Conservation (phyloP, 2,329 filamentous ascomycete species). For the Microdochium nivale region DNA sequence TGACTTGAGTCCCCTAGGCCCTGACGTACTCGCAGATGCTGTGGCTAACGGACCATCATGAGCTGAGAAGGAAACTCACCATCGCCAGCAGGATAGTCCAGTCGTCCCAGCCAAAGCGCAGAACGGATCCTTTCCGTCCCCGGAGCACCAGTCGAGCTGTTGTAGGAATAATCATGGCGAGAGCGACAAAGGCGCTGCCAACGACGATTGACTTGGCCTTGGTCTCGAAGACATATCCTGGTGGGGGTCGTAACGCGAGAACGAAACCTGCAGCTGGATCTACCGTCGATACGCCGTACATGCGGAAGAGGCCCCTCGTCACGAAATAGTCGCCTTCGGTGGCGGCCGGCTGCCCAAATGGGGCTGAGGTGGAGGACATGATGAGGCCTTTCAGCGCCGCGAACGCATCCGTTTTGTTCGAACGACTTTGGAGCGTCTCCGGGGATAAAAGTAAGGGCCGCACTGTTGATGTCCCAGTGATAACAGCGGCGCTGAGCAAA, state of each 20-base stretch:
- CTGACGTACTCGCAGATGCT: neutral
- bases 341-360: conserved; percentile 14
- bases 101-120: conserved; percentile 24
- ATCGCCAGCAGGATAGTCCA: conserved; percentile 22
- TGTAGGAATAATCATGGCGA: conserved; percentile 18
- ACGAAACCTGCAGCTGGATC: conserved; percentile 11
- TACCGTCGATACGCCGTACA: conserved; percentile 8
- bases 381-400: too few species aligned
- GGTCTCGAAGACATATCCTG: conserved; percentile 1
- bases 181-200: conserved; percentile 17
- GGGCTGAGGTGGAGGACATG: too few species aligned
- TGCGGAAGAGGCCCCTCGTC: conserved; percentile 13
- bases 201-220: conserved; percentile 9
- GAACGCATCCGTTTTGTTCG: too few species aligned
- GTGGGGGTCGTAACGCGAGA: conserved; percentile 8
- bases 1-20: neutral
- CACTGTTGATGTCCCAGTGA: too few species aligned
- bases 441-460: too few species aligned
- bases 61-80: conserved; percentile 12
- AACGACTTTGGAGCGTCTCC: too few species aligned
- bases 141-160: conserved; percentile 16
- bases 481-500: too few species aligned
- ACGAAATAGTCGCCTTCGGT: conserved; percentile 19
- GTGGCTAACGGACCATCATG: too few species aligned
- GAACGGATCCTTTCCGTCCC: conserved; percentile 9